Conservation (phyloP, 2,329 filamentous ascomycete genomes). For the Ophiostoma tasmaniense region DNA sequence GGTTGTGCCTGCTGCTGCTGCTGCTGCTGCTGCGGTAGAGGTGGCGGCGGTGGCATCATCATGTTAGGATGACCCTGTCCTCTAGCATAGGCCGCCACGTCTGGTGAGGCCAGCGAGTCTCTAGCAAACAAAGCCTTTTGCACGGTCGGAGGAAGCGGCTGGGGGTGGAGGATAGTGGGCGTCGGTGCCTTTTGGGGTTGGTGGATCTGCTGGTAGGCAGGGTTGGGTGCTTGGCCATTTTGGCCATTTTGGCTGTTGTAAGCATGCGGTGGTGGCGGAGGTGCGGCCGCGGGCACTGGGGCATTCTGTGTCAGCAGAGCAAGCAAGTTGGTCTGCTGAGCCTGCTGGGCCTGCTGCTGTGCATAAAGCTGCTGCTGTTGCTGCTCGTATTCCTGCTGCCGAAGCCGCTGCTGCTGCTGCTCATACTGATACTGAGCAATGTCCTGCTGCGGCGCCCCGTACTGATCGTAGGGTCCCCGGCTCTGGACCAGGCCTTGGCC, state of each 20-base stretch:
- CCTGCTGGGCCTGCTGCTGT: constrained; percentile 7
- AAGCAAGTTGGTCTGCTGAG: constrained; percentile 9
- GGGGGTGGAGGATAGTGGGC: constrained; percentile 32
- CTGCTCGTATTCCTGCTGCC: constrained; percentile 5
- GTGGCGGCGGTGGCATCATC: constrained; percentile 18
- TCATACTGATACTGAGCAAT: background rate
- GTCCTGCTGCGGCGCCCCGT: background rate
- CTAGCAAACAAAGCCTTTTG: constrained; percentile 45
- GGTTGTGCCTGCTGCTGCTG: constrained; percentile 10
- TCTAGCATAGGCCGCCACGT: constrained; percentile 20
- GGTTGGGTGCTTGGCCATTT: background rate
- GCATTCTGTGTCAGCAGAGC: constrained; percentile 8
- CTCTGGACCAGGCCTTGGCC: background rate
- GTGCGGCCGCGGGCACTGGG: background rate
- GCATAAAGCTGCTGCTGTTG: background rate
- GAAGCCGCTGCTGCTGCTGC: constrained; percentile 11
- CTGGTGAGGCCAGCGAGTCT: constrained; percentile 31
- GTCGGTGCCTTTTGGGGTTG: constrained; percentile 1
- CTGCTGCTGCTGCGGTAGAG: constrained; percentile 23
- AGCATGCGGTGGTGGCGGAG: background rate
- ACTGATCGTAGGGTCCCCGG: background rate
- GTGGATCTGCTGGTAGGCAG: background rate
- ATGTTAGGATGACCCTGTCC: constrained; percentile 2
- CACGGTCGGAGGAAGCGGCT: constrained; percentile 47
- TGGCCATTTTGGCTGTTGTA: background rate